Evolutionary conservation across 2,329 filamentous ascomycete species (phyloP).

Genomic region (Xylariales sp.): DNA sequence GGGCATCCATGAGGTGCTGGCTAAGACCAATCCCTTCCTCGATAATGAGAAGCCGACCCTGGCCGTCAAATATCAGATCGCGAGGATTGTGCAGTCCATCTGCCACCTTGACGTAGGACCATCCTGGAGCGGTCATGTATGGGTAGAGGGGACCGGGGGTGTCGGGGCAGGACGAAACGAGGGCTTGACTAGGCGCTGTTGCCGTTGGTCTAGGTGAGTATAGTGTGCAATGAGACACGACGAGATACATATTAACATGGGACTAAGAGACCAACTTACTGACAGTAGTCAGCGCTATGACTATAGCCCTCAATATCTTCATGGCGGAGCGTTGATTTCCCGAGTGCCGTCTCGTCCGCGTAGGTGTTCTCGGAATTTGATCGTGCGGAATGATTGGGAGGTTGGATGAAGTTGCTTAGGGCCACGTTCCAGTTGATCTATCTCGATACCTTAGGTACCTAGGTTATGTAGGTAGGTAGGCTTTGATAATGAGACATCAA

Average conservation of each 20-base stretch:
- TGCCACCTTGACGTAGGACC: conserved; percentile 45
- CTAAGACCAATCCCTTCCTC: conserved; percentile 44
- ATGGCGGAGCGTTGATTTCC: conserved; percentile 5
- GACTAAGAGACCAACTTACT: conserved; percentile 17
- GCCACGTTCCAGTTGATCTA: conserved; percentile 20
- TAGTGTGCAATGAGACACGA: not conserved
- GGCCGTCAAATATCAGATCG: conserved; percentile 42
- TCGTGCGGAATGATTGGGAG: not conserved
- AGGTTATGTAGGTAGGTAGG: not conserved
- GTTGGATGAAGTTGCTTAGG: not conserved
- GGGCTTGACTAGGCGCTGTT: conserved; percentile 14
- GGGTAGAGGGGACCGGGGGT: conserved; percentile 33
- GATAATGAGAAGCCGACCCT: conserved; percentile 46
- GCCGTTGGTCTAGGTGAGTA: conserved; percentile 13
- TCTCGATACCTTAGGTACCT: no score
- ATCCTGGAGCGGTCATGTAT: conserved; percentile 42
- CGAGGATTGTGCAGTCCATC: conserved; percentile 43
- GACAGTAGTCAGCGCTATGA: not conserved
- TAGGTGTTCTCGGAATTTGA: not conserved
- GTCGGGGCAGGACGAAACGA: conserved; percentile 37
- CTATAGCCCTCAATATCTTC: conserved; percentile 7
- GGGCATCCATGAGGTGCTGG: conserved; percentile 44
- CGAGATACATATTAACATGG: not conserved
- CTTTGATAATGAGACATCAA: conserved; percentile 11
- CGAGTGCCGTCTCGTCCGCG: not conserved